phyloP scores from a whole-genome alignment of 2,329 filamentous ascomycete species.

The Hymenoscyphus occultus region DNA sequence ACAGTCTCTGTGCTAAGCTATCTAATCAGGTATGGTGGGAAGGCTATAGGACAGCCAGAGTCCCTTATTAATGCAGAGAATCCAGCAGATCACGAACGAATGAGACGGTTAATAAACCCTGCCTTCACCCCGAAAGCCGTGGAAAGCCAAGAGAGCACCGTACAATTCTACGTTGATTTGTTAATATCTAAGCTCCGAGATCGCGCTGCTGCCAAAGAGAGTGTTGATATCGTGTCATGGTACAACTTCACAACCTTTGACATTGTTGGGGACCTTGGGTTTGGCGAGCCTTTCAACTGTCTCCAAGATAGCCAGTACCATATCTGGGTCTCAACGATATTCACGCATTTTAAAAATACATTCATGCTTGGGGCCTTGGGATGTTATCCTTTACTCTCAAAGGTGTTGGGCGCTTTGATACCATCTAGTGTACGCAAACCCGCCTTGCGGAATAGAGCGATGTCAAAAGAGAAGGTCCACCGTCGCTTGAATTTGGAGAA shows the following conservation, averaged over 20 bases:
- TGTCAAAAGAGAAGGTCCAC: neutral
- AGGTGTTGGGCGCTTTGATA: neutral
- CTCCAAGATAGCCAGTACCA: constrained; percentile 1
- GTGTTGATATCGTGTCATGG: neutral
- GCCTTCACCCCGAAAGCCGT: constrained; percentile 20
- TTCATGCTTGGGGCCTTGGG: neutral
- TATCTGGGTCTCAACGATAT: neutral
- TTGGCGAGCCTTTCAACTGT: constrained; percentile 4
- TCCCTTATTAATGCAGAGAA: neutral
- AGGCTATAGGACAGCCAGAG: neutral
- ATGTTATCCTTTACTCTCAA: neutral
- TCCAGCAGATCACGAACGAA: neutral
- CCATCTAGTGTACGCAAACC: neutral
- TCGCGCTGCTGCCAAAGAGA: neutral
- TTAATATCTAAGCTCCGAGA: constrained; percentile 10
- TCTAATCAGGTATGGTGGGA: constrained; percentile 4
- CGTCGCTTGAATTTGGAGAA: neutral
- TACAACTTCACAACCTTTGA: constrained; percentile 2
- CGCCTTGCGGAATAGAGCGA: neutral
- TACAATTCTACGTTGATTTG: constrained; percentile 21
- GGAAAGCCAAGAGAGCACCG: constrained; percentile 25
- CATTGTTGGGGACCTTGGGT: neutral
- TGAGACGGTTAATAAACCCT: neutral
- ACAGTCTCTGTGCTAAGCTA: no score
- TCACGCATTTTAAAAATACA: neutral